Evolutionary conservation across 2,329 filamentous ascomycete genomes (phyloP).

Genomic region (Pseudogymnoascus sp.): DNA sequence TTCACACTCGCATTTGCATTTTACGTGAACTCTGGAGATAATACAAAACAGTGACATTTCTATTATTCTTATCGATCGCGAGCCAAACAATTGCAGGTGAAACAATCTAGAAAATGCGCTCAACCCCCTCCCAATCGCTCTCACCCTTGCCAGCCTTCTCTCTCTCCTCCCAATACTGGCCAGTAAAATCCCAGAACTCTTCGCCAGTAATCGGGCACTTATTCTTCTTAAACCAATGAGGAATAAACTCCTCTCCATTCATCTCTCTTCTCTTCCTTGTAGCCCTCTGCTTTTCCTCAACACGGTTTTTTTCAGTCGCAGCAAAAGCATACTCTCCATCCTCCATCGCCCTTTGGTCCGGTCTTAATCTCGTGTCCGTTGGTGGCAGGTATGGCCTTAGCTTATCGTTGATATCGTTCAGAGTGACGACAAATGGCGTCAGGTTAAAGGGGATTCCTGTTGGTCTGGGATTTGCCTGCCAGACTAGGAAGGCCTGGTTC

Average conservation of each 20-base stretch:
- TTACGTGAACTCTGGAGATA: not conserved
- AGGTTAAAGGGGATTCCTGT: constrained; percentile 90
- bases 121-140: constrained; percentile 24
- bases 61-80: not conserved
- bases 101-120: constrained; percentile 24
- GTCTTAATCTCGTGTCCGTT: constrained; percentile 85
- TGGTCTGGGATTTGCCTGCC: constrained; percentile 79
- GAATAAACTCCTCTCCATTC: constrained; percentile 70
- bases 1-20: not conserved
- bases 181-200: constrained; percentile 81
- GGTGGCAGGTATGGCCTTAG: constrained; percentile 71
- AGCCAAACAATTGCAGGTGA: not conserved
- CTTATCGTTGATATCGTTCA: constrained; percentile 87
- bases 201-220: constrained; percentile 75
- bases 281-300: constrained; percentile 85
- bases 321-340: constrained; percentile 95
- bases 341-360: constrained; percentile 96
- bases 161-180: constrained; percentile 71
- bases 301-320: constrained; percentile 83
- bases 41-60: not conserved
- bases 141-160: constrained; percentile 20
- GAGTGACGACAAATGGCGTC: constrained; percentile 88
- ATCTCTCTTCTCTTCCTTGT: constrained; percentile 65
- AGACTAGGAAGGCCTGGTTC: constrained; percentile 77
- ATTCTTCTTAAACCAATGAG: constrained; percentile 75